Evolutionary conservation across 1,284 basidiomycete species (phyloP).

Genomic region (Ustilago trichophora): DNA sequence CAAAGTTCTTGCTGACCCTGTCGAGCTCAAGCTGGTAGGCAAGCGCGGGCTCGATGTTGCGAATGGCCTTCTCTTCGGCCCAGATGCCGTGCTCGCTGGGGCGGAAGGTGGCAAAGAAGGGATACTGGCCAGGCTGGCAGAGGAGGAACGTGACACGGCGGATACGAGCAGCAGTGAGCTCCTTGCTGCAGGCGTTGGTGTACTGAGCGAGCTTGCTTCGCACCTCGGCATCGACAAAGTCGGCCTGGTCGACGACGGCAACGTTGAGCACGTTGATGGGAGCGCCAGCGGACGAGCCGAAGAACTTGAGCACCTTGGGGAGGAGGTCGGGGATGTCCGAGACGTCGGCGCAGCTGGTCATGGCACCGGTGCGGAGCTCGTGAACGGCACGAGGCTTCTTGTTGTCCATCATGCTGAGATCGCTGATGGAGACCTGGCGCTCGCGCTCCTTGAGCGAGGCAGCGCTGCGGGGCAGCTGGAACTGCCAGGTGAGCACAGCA

Average conservation of each 20-base stretch:
- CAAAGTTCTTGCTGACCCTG: conserved; percentile 89
- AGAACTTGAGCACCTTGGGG: conserved; percentile 57
- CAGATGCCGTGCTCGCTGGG: conserved; percentile 75
- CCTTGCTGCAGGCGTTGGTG: conserved; percentile 76
- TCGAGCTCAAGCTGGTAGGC: conserved; percentile 98
- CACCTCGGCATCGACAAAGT: conserved; percentile 81
- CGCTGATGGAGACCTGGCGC: conserved; percentile 62
- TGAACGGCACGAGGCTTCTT: conserved; percentile 39
- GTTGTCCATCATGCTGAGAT: conserved; percentile 56
- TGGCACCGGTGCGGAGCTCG: conserved; percentile 62
- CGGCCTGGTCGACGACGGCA: conserved; percentile 72
- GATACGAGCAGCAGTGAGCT: conserved; percentile 80
- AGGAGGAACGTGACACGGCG: conserved; percentile 91
- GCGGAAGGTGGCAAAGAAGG: conserved; percentile 92
- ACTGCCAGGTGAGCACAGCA: conserved; percentile 65
- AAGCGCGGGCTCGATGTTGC: conserved; percentile 97
- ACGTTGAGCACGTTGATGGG: conserved; percentile 80
- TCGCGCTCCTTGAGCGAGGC: conserved; percentile 55
- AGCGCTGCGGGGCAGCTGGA: conserved; percentile 70
- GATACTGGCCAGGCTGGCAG: conserved; percentile 90
- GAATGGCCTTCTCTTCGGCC: conserved; percentile 94
- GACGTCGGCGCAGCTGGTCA: conserved; percentile 61
- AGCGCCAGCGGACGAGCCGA: conserved; percentile 34
- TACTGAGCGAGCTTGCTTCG: conserved; percentile 78
- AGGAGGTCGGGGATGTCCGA: conserved; percentile 56